Evolutionary conservation across 257 asterid species (phyloP), one percentile per base, ranked within the genome.

Genomic region (Rubia yunnanensis): DNA sequence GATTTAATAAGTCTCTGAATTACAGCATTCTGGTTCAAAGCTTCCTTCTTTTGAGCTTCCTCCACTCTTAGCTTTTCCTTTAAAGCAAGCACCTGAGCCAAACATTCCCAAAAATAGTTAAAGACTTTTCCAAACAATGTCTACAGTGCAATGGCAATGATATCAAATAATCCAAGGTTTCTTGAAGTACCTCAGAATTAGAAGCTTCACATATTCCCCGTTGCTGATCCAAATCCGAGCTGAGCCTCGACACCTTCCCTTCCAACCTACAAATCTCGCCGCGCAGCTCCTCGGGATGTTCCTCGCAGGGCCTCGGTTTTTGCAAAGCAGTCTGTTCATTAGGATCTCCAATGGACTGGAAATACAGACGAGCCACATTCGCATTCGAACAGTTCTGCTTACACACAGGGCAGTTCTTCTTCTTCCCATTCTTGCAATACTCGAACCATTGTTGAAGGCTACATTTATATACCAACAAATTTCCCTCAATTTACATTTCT

Each of bases 361-460:
- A 90, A 83, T 83, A 90, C 67, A 94, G 95, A 49, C 98, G 94
- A 18, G 74, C 71, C 8, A 82, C 94, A 66, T 77, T 80, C 39
- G 86, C 74, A 69, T 83, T 80, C 18, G 88, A 77, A 71, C 98
- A 94, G 15, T 69, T 68, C 81, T 86, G 96, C 79, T 94, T 94
- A 85, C 99, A 94, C 39, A 90, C 84, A 7, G 99, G 99, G 69
- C 99, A 94, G 59, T 66, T 84, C 86, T 81, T 85, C 86, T 88
- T 89, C 95, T 86, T 94, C 74, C 78, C 73, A 46, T 84, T 85
- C 48, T 87, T 87, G 67, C 99, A 90, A 77, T 88, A 94, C 85
- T 94, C 99, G 30, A 94, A 88, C 98, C 98, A 94, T 73, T 94
- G 98, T 53, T 90, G 98, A 68, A 94, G 86, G 78, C 98, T 94